These are phyloP conservation scores for Penicillium brevicompactum DNA, from an alignment of 2,329 filamentous ascomycete species.

Conservation along the genomic window DNA sequence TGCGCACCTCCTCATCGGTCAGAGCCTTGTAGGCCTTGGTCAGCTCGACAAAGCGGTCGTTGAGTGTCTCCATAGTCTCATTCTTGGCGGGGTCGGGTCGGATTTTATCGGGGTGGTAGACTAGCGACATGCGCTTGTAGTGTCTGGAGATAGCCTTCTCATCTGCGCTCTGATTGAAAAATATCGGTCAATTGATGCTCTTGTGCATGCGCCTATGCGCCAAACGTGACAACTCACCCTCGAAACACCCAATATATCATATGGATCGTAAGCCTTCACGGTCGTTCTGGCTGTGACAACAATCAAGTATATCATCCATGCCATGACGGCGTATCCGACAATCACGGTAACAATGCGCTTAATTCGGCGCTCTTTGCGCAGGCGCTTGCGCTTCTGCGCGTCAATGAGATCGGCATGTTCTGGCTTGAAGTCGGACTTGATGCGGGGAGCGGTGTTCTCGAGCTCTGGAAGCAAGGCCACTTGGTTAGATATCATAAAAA, in stretches of 20 bases:
- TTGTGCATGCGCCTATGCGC: not conserved
- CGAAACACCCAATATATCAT: constrained; percentile 86
- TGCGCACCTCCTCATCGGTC: constrained; percentile 94
- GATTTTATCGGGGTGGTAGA: constrained; percentile 91
- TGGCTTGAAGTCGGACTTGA: constrained; percentile 78
- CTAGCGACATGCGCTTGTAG: constrained; percentile 83
- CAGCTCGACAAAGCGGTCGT: constrained; percentile 87
- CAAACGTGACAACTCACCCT: constrained; percentile 58
- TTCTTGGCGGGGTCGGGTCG: constrained; percentile 83
- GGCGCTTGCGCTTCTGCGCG: constrained; percentile 78
- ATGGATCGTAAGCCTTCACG: constrained; percentile 91
- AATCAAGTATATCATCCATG: constrained; percentile 90
- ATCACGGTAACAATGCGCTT: constrained; percentile 79
- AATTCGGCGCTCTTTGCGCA: constrained; percentile 83
- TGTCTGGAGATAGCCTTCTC: constrained; percentile 92
- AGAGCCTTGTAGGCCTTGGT: constrained; percentile 98
- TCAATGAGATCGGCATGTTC: constrained; percentile 83
- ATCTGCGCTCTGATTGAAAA: constrained; percentile 63
- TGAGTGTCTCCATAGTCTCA: constrained; percentile 81
- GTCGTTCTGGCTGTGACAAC: constrained; percentile 70
- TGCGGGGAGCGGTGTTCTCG: constrained; percentile 78
- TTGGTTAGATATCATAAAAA: constrained; percentile 1
- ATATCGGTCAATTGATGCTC: not conserved
- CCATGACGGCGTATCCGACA: constrained; percentile 80
- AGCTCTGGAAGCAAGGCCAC: constrained; percentile 53